Conservation (phyloP, 2,329 filamentous ascomycete genomes). For the Ophiostoma montium region DNA sequence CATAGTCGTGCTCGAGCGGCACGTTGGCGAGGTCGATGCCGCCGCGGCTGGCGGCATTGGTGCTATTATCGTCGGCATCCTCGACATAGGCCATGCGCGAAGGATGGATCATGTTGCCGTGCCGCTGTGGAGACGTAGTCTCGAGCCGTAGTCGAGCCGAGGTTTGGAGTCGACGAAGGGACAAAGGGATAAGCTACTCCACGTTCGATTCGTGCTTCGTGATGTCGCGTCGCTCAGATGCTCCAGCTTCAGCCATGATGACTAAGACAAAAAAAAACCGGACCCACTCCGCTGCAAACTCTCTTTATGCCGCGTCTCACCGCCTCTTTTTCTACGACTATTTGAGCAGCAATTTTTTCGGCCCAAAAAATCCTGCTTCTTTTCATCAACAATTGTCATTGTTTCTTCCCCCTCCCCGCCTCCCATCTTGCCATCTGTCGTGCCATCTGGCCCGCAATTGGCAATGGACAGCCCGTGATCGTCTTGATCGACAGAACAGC, state of each 20-base stretch:
- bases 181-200: too few relatives aligned
- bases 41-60: slow-evolving; percentile 42
- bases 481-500: neutral
- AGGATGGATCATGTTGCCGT: slow-evolving; percentile 64
- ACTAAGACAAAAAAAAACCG: neutral
- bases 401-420: neutral
- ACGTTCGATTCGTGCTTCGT: too few relatives aligned
- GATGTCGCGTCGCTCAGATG: neutral
- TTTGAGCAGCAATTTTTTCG: slow-evolving; percentile 5
- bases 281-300: neutral
- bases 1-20: slow-evolving; percentile 67
- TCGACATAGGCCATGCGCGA: slow-evolving; percentile 89
- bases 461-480: neutral
- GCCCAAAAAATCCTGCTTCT: neutral
- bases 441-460: neutral
- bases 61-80: slow-evolving; percentile 58
- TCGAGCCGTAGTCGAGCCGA: too few relatives aligned
- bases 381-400: neutral
- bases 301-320: neutral
- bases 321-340: slow-evolving; percentile 1
- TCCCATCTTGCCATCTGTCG: neutral
- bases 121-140: too few relatives aligned
- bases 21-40: slow-evolving; percentile 31
- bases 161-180: too few relatives aligned
- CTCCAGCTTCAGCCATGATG: neutral